Conservation (phyloP, 495 filamentous ascomycete species). For the Penicillium silybi region DNA sequence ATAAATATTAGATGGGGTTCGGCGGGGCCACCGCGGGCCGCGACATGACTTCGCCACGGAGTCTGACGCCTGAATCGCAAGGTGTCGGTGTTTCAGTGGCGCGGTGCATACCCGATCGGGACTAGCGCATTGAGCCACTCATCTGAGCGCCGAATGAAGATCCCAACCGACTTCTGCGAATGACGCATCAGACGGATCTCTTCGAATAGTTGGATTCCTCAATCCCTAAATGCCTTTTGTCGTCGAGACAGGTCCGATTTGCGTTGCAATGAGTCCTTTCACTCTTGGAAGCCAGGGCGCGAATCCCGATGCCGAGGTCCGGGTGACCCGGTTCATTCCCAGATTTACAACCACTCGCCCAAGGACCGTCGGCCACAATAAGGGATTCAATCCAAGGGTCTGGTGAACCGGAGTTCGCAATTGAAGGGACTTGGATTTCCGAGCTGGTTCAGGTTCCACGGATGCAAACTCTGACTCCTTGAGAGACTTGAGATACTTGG, state of each 20-base stretch:
- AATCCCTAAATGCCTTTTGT: not conserved
- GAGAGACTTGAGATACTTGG: not conserved
- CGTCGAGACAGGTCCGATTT: not conserved
- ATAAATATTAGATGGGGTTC: not conserved
- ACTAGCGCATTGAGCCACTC: not conserved
- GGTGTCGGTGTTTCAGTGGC: not conserved
- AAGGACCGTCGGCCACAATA: not conserved
- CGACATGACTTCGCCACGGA: constrained; percentile 1
- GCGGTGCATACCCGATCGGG: not conserved
- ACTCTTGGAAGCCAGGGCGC: not conserved
- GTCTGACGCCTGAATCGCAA: constrained; percentile 1
- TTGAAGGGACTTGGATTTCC: not conserved
- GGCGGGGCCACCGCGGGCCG: too few species aligned
- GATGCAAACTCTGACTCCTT: not conserved
- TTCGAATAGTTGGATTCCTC: not conserved
- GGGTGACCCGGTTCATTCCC: not conserved
- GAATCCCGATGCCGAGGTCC: constrained; percentile 1
- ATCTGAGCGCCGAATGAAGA: not conserved
- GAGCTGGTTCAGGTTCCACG: constrained; percentile 1
- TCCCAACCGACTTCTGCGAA: not conserved
- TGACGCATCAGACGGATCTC: not conserved
- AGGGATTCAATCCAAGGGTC: not conserved
- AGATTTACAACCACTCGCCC: not conserved
- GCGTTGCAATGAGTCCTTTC: too few species aligned
- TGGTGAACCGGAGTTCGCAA: constrained; percentile 1